A percentile compares a stretch with the other conserved stretches of the same genome.
These are phyloP conservation scores for Eucalyptus virginea DNA, from an alignment of 345 rosid species.

Conservation along the genomic window DNA sequence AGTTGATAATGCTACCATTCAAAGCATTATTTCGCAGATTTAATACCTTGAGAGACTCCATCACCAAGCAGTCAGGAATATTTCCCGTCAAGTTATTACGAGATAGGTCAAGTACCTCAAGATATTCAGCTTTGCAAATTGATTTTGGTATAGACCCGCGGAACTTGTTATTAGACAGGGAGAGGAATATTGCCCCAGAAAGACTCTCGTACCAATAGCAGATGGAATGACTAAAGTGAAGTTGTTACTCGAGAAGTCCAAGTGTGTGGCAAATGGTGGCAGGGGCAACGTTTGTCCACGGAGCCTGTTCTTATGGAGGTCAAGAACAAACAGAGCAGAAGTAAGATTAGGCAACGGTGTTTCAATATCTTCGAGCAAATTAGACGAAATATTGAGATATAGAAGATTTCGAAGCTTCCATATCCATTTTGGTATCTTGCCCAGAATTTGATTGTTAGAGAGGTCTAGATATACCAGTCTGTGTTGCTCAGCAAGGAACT, in stretches of 20 bases:
- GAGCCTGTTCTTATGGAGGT: neutral
- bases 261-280: neutral
- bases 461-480: too few relatives aligned
- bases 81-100: neutral
- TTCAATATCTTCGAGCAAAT: neutral
- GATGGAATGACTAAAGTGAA: neutral
- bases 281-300: neutral
- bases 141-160: neutral
- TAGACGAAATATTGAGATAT: neutral
- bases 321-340: neutral
- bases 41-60: neutral
- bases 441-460: rapidly evolving
- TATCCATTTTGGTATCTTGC: too few relatives aligned
- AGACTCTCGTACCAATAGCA: neutral
- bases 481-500: too few relatives aligned
- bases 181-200: neutral
- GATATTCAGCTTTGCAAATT: neutral
- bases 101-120: neutral
- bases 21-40: neutral
- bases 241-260: neutral
- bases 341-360: neutral
- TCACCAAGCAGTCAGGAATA: neutral
- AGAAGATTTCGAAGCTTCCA: rapidly evolving
- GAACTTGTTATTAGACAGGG: neutral
- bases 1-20: neutral